Evolutionary conservation across 192 early-diverging fungal genomes (phyloP), one percentile per base, ranked within the genome.

Genomic region (Gigaspora rosea): DNA sequence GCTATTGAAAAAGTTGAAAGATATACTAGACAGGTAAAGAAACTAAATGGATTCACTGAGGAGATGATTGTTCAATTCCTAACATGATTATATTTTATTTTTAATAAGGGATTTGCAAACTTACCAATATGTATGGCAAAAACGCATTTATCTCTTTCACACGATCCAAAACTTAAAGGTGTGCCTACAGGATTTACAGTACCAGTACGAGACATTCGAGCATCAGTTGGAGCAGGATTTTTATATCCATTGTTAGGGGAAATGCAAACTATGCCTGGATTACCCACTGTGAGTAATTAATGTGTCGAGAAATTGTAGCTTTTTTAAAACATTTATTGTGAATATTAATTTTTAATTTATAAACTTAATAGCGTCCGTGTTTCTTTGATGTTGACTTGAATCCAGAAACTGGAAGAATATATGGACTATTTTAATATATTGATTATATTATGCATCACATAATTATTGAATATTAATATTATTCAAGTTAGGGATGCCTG

Each of bases 61-160:
- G 22, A n/a, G 58, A 18, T 27, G 20, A 7, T 18, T 72, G n/a
- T 13, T 9, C 65, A 12, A 18, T 8, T 41, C 80, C 59, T 18
- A 13, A 46, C 15, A 61, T 61, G 9, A 2, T 15, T 36, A 76
- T 33, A 54, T 41, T 9, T 71, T 27, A 35, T 10, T 46, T 27
- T 27, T 27, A 18, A 62, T 46, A 73, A 90, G 84, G 96, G 96
- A 20, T 99, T 97, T 85, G 90, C 79, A 54, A 85, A 92, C 33
- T 83, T 98, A 78, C 96, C 96, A 8, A 94, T 99, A 48, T 99
- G 97, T 84, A 99, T 99, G 97, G 97, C 97, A 51, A 99, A 99
- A 88, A 99, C 97, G 7, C 97, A 99, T 80, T 87, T 95, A 77
- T 92, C 90, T 62, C 87, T 99, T 73, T 96, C 95, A 33, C 95